Base-by-base conservation (phyloP, 1,139 yeast species). In the Blastobotrys arbuscula region DNA sequence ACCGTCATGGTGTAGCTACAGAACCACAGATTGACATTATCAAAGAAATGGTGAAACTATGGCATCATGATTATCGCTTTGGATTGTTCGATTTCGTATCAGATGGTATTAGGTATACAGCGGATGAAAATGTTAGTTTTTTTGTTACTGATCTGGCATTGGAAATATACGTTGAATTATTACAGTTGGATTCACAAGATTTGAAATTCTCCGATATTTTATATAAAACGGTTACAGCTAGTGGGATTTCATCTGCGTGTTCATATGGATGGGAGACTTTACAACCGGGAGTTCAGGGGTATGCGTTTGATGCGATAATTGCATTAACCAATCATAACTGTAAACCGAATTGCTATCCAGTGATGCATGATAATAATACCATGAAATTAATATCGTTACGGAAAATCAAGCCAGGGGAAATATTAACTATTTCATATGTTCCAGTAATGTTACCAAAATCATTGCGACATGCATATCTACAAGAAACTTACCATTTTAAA, bases 251-350 rank as follows among this genome's bases (percentile, higher is more conserved):
- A 7, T 18, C 38, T 10, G 21, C 21, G 9, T 24, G 31, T 23
- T 15, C 42, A 6, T 44, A 44, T 20, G n/a, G 16, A 20, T 44
- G 37, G 35, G 21, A 21, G 7, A 18, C 30, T 21, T 13, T 13
- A 19, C 18, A 10, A 13, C 26, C 15, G 20, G 31, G 36, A 5
- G 28, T 15, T 2, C n/a, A 26, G 4, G 48, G 48, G 4, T 19
- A 37, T n/a, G 48, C 42, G 30, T 45, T 45, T 35, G 48, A 45
- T 21, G 23, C 23, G 3, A 6, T 39, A 2, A 40, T 45, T 13
- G 19, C 48, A 10, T 28, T 23, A 30, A 24, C 36, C 9, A 26
- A 39, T n/a, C 48, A 45, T 21, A 15, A 30, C 23, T 45, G 48
- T 23, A 26, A 40, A n/a, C 48, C 44, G 10, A 45, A 45, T 21